Conservation (phyloP, 83 land plant species). For the Larix sibirica region DNA sequence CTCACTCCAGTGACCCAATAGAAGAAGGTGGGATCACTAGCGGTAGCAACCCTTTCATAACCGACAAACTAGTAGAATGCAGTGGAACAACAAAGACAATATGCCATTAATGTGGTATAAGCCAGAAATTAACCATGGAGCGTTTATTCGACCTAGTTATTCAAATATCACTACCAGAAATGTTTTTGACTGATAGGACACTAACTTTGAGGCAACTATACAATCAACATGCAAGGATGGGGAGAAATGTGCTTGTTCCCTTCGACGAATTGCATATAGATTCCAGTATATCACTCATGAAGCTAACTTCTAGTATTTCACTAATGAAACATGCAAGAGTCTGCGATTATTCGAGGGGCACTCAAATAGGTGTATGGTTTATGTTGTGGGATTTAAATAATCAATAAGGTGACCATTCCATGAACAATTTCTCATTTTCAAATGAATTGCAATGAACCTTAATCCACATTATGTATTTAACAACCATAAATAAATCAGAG, state of each 20-base stretch:
- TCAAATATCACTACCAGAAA: background rate
- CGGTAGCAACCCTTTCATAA: too few species aligned
- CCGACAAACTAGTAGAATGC: background rate
- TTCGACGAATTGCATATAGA: background rate
- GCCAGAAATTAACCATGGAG: background rate
- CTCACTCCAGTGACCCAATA: too few species aligned
- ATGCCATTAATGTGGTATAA: background rate
- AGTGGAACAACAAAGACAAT: background rate
- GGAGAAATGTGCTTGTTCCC: background rate
- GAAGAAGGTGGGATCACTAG: too few species aligned
- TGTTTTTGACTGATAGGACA: background rate
- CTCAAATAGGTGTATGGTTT: conserved; percentile 8
- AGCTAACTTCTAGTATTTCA: too few species aligned
- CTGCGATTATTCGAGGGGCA: background rate
- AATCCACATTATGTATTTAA: background rate
- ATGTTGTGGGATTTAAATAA: background rate
- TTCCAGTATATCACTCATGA: background rate
- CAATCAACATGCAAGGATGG: background rate
- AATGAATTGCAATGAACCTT: background rate
- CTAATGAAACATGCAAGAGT: background rate
- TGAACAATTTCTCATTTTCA: background rate
- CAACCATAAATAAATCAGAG: too few species aligned
- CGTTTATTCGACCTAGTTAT: background rate
- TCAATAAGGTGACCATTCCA: background rate
- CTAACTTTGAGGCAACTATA: background rate